Conservation (phyloP, 129 eudicot genomes). For the Lactuca saligna region DNA sequence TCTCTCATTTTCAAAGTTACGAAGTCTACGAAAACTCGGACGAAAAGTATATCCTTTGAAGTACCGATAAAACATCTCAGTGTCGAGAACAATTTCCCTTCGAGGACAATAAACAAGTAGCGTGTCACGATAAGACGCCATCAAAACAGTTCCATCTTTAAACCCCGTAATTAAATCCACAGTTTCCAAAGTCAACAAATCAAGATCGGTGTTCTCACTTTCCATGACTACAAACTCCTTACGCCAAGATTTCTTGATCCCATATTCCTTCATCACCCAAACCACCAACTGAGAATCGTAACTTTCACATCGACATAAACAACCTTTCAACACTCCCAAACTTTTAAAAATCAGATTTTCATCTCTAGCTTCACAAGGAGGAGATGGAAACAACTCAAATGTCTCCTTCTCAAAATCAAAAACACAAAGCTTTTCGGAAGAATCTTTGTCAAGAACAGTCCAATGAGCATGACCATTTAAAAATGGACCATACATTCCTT, state of each 20-base stretch:
- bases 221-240: constrained; percentile 38
- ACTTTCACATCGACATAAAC: constrained; percentile 42
- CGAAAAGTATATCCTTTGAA: neutral
- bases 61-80: constrained; percentile 1
- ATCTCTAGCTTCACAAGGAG: constrained; percentile 12
- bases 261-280: constrained; percentile 57
- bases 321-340: constrained; percentile 33
- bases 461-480: constrained; percentile 18
- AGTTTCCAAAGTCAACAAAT: neutral
- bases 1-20: neutral
- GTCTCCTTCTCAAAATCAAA: constrained; percentile 37
- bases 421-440: constrained; percentile 19
- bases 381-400: neutral
- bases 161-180: neutral
- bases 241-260: constrained; percentile 42
- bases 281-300: constrained; percentile 31
- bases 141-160: constrained; percentile 35
- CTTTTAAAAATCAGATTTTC: constrained; percentile 4
- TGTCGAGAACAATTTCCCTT: constrained; percentile 9
- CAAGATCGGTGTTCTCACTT: neutral
- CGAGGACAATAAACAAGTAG: constrained; percentile 11
- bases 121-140: neutral
- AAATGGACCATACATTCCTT: too few relatives aligned
- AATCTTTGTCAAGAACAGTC: neutral
- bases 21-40: constrained; percentile 19